These are phyloP conservation scores for Vanrija pseudolonga DNA, from an alignment of 1,284 basidiomycete species.

Conservation along the genomic window DNA sequence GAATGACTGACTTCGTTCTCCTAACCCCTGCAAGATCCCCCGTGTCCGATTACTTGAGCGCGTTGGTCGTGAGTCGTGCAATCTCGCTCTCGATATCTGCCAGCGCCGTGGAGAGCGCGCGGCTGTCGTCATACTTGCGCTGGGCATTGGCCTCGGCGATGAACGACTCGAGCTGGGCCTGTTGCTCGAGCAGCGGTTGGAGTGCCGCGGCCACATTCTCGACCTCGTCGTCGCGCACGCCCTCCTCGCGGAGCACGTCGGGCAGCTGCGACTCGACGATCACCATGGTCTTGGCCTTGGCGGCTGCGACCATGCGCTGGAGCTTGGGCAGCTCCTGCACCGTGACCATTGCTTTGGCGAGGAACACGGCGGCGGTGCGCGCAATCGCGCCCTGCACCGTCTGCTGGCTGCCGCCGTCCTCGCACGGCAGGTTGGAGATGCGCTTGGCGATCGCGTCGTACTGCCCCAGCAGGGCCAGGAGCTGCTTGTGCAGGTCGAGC, in stretches of 20 bases:
- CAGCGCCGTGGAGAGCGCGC: slow-evolving; percentile 68
- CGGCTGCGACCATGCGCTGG: slow-evolving; percentile 43
- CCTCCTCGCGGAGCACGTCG: slow-evolving; percentile 25
- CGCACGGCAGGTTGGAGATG: slow-evolving; percentile 67
- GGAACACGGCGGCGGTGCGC: slow-evolving; percentile 70
- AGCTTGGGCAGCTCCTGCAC: slow-evolving; percentile 59
- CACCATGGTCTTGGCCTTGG: slow-evolving; percentile 23
- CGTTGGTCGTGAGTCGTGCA: slow-evolving; percentile 55
- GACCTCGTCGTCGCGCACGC: slow-evolving; percentile 27
- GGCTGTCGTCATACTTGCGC: slow-evolving; percentile 84
- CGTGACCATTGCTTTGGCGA: slow-evolving; percentile 65
- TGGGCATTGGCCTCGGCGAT: slow-evolving; percentile 71
- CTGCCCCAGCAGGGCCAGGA: slow-evolving; percentile 75
- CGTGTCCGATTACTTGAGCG: slow-evolving; percentile 8
- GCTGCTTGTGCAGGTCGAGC: slow-evolving; percentile 66
- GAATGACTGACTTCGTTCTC: too few relatives aligned
- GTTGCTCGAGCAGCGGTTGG: slow-evolving; percentile 85
- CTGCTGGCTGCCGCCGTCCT: slow-evolving; percentile 69
- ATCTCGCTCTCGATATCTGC: slow-evolving; percentile 77
- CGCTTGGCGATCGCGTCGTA: slow-evolving; percentile 87
- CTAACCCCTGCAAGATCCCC: too few relatives aligned
- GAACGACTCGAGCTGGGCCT: slow-evolving; percentile 68
- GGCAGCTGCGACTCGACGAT: slow-evolving; percentile 31
- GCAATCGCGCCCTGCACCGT: slow-evolving; percentile 77
- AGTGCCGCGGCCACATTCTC: slow-evolving; percentile 66